Evolutionary conservation across 306 rosid species (phyloP), one percentile per base, ranked within the genome.

Genomic region (Canavalia ensiformis): DNA sequence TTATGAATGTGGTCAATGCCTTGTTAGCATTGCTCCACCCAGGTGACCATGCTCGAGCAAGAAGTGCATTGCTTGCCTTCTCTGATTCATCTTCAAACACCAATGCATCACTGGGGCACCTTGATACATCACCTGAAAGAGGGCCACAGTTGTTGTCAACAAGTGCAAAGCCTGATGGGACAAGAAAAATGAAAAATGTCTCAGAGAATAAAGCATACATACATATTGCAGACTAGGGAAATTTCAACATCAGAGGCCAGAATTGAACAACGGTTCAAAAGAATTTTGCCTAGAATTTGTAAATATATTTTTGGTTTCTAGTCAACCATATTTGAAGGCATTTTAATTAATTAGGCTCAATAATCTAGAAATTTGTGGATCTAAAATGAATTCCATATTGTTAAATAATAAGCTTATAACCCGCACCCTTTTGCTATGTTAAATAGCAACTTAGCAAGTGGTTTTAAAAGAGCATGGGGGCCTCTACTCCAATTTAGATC

Each of bases 41-140:
- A 0, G 98, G 97, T 77, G 97, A 85, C 98, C 98, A 94, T 76
- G 97, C 98, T 83, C 98, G 89, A 75, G 97, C 91, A 8, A 94
- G 97, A 83, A 94, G 95, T 1, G 98, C 98, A 68, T 94, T 94
- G 87, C 98, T 94, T 81, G 94, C 97, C 83, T 90, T 94, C 89
- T 94, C 98, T 35, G 57, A 84, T 75, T 94, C 98, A 65, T 91
- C 95, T 86, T 94, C 98, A 79, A 91, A 89, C 74, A 89, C 80
- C 78, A 94, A 76, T 13, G 87, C 73, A 81, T 94, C 95, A 63
- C 81, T 54, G 52, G 82, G 81, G 50, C 89, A 94, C 88, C 91
- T 89, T 3, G 95, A 94, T 72, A 75, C 87, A 77, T 94, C 95
- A 80, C 97, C 98, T 94, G 91, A 76, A 85, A 74, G 41, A 45